A percentile compares a stretch with the other conserved stretches of the same genome.
These are phyloP conservation scores for Mycena olivaceomarginata DNA, from an alignment of 768 basidiomycete genomes.

Conservation along the genomic window DNA sequence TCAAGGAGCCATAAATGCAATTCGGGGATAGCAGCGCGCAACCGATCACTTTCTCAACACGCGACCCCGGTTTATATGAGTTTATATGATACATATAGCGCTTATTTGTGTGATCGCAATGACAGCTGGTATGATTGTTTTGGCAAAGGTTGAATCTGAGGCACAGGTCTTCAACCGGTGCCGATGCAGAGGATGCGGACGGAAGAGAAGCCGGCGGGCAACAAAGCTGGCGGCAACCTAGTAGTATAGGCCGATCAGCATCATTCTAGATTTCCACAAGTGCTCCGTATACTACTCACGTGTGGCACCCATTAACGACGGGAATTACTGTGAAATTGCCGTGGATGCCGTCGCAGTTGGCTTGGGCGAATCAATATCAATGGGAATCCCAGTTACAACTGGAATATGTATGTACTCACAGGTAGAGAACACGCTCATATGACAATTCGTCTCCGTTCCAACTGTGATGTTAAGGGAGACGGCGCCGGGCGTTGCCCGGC, in stretches of 20 bases:
- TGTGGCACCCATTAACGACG: slow-evolving; percentile 3
- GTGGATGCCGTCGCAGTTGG: slow-evolving; percentile 22
- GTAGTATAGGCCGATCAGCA: background rate
- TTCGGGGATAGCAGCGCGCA: no score
- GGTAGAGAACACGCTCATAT: slow-evolving; percentile 24
- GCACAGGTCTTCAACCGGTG: background rate
- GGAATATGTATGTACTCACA: slow-evolving; percentile 15
- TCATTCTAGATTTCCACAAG: background rate
- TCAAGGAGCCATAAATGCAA: no score
- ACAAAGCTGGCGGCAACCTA: background rate
- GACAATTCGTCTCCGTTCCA: slow-evolving; percentile 8
- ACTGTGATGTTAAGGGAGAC: slow-evolving; percentile 13
- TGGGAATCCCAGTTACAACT: background rate
- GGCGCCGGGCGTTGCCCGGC: slow-evolving; percentile 29
- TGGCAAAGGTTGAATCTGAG: no score
- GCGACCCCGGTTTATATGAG: no score
- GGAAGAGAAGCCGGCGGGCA: background rate
- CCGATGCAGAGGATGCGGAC: background rate
- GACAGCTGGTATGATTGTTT: no score
- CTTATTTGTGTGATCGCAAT: no score
- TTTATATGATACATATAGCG: no score
- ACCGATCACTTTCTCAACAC: no score
- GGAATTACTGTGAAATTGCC: slow-evolving; percentile 10
- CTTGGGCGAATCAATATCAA: slow-evolving; percentile 9
- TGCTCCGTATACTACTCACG: background rate